Conservation (phyloP, 352 stramenopile species). For the Phytophthora multivora region DNA sequence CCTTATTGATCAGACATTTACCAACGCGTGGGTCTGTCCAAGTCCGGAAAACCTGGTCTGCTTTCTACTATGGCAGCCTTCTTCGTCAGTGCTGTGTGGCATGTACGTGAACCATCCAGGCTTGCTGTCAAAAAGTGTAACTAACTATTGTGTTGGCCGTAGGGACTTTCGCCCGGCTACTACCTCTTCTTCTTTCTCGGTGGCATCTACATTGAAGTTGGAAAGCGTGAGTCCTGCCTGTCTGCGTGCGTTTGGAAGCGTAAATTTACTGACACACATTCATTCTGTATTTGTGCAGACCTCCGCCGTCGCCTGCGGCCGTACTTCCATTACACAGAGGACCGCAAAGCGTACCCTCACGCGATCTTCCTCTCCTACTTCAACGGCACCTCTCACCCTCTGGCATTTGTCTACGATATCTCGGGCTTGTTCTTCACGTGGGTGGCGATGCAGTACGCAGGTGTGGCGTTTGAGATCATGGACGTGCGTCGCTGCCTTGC, state of each 20-base stretch:
- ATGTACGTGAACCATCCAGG: constrained; percentile 46
- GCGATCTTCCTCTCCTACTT: constrained; percentile 85
- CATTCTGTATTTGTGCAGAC: constrained; percentile 34
- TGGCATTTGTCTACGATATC: constrained; percentile 84
- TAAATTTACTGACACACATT: neutral
- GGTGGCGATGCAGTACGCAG: constrained; percentile 88
- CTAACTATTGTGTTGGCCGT: constrained; percentile 11
- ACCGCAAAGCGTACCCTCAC: constrained; percentile 77
- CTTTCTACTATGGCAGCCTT: constrained; percentile 81
- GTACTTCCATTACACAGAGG: constrained; percentile 89
- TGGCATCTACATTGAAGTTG: constrained; percentile 87
- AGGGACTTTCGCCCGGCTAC: constrained; percentile 87
- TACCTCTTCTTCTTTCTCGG: constrained; percentile 89
- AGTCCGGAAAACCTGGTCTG: constrained; percentile 74
- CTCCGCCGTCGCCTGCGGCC: constrained; percentile 72
- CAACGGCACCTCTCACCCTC: constrained; percentile 67
- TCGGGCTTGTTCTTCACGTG: constrained; percentile 76
- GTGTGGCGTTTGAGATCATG: constrained; percentile 84
- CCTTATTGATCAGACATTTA: constrained; percentile 68
- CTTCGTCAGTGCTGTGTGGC: constrained; percentile 86
- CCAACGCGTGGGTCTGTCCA: constrained; percentile 80
- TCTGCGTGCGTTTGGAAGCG: neutral
- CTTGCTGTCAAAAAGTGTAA: neutral
- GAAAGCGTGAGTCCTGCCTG: constrained; percentile 63
- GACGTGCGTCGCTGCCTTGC: constrained; percentile 73